Base-by-base conservation (phyloP, 352 stramenopile genomes). In the Globisporangium spiculum region DNA sequence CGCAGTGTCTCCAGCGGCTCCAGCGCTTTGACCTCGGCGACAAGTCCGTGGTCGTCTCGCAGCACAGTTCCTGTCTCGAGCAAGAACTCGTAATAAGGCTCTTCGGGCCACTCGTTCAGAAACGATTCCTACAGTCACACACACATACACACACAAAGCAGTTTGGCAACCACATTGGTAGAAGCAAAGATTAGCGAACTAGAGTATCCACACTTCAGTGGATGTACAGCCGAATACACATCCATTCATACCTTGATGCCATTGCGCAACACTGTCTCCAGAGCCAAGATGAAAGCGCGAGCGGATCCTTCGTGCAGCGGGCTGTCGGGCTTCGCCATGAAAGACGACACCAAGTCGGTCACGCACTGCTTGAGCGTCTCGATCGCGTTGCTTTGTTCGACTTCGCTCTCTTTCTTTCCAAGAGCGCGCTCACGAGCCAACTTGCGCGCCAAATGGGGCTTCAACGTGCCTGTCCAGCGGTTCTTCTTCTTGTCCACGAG, bases 261-360 rank as follows among this genome's bases (percentile, higher is more conserved):
- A 57, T 91, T 76, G 12, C 77, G 77, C 20, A 94, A 57, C 2
- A 93, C 74, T 12, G 82, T 69, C 74, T 94, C 87, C 1, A 94
- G 66, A 2, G 85, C 73, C 22, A 93, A 63, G 30, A 93, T 60
- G 30, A 94, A 81, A 10, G 80, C 63, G 3, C 87, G 80, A 38
- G 77, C 68, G 4, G 84, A 81, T 59, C 87, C 87, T 76, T 92
- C 87, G 71, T 94, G 83, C 41, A 94, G 73, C 7, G 87, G 87
- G 63, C 75, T 76, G 66, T 93, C 83, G 2, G 87, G 87, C 59
- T 83, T 80, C 0, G 76, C 67, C 63, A 89, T 91, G 60, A 94
- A 94, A 64, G 83, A 81, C 1, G 83, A 68, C 14, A 94, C 84
- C 64, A 92, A 78, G 65, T 94, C 84, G 46, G 75, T 88, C 20